Evolutionary conservation across 768 basidiomycete species (phyloP).

Genomic region (Collybia sordida): DNA sequence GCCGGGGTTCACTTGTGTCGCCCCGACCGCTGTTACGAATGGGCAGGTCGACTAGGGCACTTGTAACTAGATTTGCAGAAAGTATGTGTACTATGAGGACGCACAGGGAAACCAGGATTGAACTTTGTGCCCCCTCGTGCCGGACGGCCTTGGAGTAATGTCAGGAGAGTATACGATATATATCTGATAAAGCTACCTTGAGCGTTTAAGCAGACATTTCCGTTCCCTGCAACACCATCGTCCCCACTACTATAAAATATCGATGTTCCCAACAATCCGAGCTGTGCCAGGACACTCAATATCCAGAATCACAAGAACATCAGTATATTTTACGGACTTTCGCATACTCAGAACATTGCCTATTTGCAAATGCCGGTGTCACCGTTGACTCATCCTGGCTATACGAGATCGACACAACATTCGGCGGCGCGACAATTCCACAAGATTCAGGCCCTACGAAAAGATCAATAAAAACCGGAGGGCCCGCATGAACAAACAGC

Average conservation of each 20-base stretch:
- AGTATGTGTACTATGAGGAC: neutral
- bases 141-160: conserved; percentile 18
- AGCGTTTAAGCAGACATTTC: conserved; percentile 38
- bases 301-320: neutral
- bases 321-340: conserved; percentile 18
- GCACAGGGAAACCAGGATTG: conserved; percentile 24
- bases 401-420: conserved; percentile 43
- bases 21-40: conserved; percentile 51
- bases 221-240: conserved; percentile 14
- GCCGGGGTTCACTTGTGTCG: conserved; percentile 46
- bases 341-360: conserved; percentile 51
- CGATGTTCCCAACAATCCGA: conserved; percentile 61
- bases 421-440: conserved; percentile 39
- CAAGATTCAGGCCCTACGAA: conserved; percentile 32
- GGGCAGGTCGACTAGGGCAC: conserved; percentile 39
- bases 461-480: no score
- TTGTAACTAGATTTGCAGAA: neutral
- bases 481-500: neutral
- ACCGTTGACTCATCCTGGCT: conserved; percentile 42
- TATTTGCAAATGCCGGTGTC: conserved; percentile 34
- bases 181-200: conserved; percentile 27
- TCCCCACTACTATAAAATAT: conserved; percentile 63
- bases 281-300: conserved; percentile 18
- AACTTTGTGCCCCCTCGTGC: conserved; percentile 20
- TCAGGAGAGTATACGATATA: neutral